Base-by-base conservation (phyloP, 192 early-diverging fungal genomes). In the Rhizoclosmatium sp. region DNA sequence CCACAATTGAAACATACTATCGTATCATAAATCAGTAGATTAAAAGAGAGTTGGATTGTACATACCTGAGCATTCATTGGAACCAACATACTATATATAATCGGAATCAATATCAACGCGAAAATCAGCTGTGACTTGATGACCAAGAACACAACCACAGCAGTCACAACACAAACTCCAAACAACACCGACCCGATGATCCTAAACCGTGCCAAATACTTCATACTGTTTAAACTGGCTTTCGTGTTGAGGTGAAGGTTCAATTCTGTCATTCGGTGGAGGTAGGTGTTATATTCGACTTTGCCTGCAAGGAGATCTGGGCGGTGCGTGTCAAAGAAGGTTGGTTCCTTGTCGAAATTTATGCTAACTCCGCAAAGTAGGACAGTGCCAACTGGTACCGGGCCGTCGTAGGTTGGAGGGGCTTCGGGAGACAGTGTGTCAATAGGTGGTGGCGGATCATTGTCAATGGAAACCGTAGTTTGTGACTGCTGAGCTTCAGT, bases 401-500 rank as follows among this genome's bases (percentile, higher is more conserved):
- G 49, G 21, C 70, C 70, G 4, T 71, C 70, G 39, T 71, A 71
- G 14, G 41, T 16, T 12, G 68, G 68, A 16, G 68, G 68, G 12
- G 68, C 31, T 31, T 31, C 31, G 31, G 31, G 31, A 31, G 31
- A 31, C 31, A 31, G 31, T 31, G 31, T 31, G 31, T 31, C 31
- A 31, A 31, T 31, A 31, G 31, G 31, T 31, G 31, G 31, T 31
- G 31, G 31, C 31, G 31, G 31, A 31, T 31, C 31, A 31, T 31
- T 31, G 31, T 31, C 31, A 31, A 31, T 31, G 31, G 31, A 31
- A 31, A 31, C 31, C 31, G 31, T 31, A 31, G 31, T 31, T 0
- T 31, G 31, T 31, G 31, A 31, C 31, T 31, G 31, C 31, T 0
- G 31, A 31, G 31, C 31, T 0, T 31, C 31, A 31, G 31, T 31